phyloP scores from a whole-genome alignment of 1,284 basidiomycete genomes.

The Pterula multifida region DNA sequence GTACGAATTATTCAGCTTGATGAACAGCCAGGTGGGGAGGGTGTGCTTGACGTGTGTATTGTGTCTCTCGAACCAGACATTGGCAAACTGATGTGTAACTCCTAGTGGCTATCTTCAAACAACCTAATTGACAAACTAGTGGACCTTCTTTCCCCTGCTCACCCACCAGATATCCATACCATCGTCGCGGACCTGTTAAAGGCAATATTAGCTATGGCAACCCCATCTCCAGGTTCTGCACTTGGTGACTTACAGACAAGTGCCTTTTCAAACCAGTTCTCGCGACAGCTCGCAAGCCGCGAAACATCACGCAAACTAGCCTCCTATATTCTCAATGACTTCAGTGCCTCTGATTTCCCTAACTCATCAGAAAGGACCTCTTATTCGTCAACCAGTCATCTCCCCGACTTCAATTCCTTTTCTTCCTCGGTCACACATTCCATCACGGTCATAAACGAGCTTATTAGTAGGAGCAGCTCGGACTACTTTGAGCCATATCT shows the following conservation, averaged over 20 bases:
- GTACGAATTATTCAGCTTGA: slow-evolving; percentile 90
- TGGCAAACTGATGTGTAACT: slow-evolving; percentile 14
- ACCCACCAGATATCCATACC: slow-evolving; percentile 73
- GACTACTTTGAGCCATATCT: slow-evolving; percentile 98
- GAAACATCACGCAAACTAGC: slow-evolving; percentile 66
- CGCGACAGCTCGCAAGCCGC: slow-evolving; percentile 78
- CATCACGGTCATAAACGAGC: slow-evolving; percentile 86
- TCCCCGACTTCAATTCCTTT: slow-evolving; percentile 67
- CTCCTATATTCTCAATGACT: slow-evolving; percentile 72
- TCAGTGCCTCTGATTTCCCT: slow-evolving; percentile 14
- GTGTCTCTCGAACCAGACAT: slow-evolving; percentile 10
- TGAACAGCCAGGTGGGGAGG: slow-evolving; percentile 70
- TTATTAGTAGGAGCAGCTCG: slow-evolving; percentile 97
- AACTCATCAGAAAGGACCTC: slow-evolving; percentile 3
- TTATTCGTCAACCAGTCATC: slow-evolving; percentile 12
- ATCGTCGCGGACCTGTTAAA: slow-evolving; percentile 91
- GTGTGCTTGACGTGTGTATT: slow-evolving; percentile 76
- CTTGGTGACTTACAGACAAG: slow-evolving; percentile 55
- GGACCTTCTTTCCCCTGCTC: slow-evolving; percentile 70
- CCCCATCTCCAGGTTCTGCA: slow-evolving; percentile 72
- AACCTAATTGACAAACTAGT: slow-evolving; percentile 77
- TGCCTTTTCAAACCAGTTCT: slow-evolving; percentile 78
- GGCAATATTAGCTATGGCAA: slow-evolving; percentile 89
- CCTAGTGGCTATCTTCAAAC: slow-evolving; percentile 81
- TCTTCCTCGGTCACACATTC: slow-evolving; percentile 84